Base-by-base conservation (phyloP, 345 rosid genomes). In the Sisymbrium irio region DNA sequence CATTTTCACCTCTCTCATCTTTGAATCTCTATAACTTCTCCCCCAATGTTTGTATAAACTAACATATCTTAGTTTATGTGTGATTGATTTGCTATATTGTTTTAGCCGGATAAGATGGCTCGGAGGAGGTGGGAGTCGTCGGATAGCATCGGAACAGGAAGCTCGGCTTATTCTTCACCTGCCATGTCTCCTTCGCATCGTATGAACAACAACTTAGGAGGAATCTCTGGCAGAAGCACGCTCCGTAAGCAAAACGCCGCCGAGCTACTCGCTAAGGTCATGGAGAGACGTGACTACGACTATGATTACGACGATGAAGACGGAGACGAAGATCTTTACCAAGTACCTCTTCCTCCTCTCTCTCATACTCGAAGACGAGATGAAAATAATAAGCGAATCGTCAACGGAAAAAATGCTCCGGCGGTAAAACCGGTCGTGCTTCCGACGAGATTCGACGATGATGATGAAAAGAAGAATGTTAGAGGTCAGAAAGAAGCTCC, bases 171-270 rank as follows among this genome's bases (percentile, higher is more conserved):
- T 10, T 90, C 97, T 30, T 96, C 99, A 2, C 98, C 97, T 64
- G 79, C 82, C 15, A 83, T 83, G 86, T 89, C 92, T 4, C 97
- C 94, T 49, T 94, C 97, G 4, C 98, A 88, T 74, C 85, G 96
- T 37, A 73, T 85, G 32, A 83, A 35, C 36, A 58, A 44, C 1
- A 15, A 7, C 56, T 88, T 79, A 7, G 64, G 82, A 17, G 77
- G 72, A 46, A 54, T 76, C 14, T 82, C 88, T 11, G 67, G 83
- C 18, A 88, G 84, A 36, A 84, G 87, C 51, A 77, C 92, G 78
- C 89, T 90, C 82, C 94, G 96, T 64, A 84, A 89, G 32, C 98
- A 92, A 67, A 92, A 96, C 82, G 99, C 99, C 2, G 99, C 99
- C 1, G 94, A 82, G 69, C 82, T 96, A 12, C 89, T 96, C 5